Conservation (phyloP, 345 rosid genomes). For the Abelmoschus esculentus region DNA sequence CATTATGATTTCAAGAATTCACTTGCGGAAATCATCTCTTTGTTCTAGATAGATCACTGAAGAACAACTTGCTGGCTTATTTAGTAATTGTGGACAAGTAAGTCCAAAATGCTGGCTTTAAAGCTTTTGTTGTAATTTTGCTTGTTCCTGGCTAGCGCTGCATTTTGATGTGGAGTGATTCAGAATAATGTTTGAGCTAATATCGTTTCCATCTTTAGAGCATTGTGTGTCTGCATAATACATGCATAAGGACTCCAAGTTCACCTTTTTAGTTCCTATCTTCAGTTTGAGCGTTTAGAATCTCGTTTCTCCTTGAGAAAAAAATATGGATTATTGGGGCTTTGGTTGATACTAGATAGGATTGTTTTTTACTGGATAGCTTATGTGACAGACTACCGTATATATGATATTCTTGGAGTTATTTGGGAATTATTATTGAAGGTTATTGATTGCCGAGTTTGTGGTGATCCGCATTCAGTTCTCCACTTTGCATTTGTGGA, state of each 20-base stretch:
- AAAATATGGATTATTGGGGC: background rate
- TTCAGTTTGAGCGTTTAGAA: background rate
- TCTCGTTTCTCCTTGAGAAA: background rate
- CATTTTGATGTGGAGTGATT: background rate
- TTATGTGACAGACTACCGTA: background rate
- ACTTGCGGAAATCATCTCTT: background rate
- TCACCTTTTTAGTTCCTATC: background rate
- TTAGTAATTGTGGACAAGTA: constrained; percentile 74
- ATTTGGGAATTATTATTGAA: constrained; percentile 26
- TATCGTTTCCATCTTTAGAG: background rate
- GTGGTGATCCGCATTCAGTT: constrained; percentile 93
- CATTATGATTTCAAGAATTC: background rate
- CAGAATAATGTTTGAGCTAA: background rate
- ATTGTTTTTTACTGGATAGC: background rate
- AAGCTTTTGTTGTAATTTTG: background rate
- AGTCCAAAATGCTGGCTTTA: constrained; percentile 21
- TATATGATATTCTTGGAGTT: constrained; percentile 6
- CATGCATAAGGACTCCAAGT: background rate
- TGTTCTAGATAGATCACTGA: constrained; percentile 70
- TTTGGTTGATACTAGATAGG: background rate
- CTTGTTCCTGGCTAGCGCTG: background rate
- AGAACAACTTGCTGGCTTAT: constrained; percentile 78
- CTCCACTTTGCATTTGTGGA: constrained; percentile 94
- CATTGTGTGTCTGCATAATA: background rate
- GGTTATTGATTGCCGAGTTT: constrained; percentile 94